Base-by-base conservation (phyloP, 2,329 filamentous ascomycete species). In the Fusarium circinatum region DNA sequence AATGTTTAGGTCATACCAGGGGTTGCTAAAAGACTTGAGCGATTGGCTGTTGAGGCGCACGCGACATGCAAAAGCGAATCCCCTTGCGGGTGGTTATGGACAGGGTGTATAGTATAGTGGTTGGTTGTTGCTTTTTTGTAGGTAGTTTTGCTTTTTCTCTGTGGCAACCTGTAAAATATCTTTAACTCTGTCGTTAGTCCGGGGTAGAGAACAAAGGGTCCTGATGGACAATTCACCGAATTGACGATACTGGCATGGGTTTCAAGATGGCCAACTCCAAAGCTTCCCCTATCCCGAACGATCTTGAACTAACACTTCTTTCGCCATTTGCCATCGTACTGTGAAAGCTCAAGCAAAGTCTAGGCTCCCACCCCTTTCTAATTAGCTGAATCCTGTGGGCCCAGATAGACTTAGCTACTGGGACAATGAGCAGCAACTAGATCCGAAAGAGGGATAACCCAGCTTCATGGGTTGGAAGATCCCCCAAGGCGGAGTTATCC, bases 1-100 rank as follows among this genome's bases (percentile, higher is more conserved):
- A 72, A 74, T 74, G 71, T 72, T 74, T 52, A 65, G 68, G 59
- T 55, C 59, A 65, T 44, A 45, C 26, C 64, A 70, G 69, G 71
- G 64, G 60, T 48, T 73, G 39, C 22, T 47, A 47, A 51, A 30
- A 20, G 39, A 26, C 45, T 57, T 45, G 62, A 45, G 54, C 60
- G 54, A 74, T 74, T 75, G 72, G 72, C n/a, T 49, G 42, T 28
- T 17, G 22, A 58, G 39, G 32, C 41, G 64, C 71, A 75, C 64
- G 64, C 68, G 72, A 73, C 52, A 58, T 62, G 48, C 62, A 69
- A 57, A 57, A 49, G 57, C 56, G 69, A 74, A 65, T 57, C 59
- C 48, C 42, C 18, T 58, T 70, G 51, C 44, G 56, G 55, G 42
- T 54, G 45, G 39, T 24, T 32, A 41, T 47, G 57, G 51, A 17